Percentiles rank a stretch among this genome's conserved stretches.
These are phyloP conservation scores for Dictyophora rubrovolvata DNA, from an alignment of 768 basidiomycete genomes.

Conservation along the genomic window DNA sequence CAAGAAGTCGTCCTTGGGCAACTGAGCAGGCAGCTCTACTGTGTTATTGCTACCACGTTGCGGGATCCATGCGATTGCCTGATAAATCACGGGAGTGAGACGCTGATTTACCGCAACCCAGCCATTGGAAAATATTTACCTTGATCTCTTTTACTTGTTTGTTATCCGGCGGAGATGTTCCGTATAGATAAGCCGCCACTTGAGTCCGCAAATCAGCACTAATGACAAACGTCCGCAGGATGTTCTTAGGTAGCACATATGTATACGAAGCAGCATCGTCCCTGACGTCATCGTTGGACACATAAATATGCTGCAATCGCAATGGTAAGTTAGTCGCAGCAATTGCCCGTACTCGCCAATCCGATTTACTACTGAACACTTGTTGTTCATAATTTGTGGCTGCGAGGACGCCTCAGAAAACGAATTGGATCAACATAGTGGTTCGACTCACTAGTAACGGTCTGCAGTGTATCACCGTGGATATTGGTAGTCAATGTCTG, in stretches of 20 bases:
- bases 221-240: slow-evolving; percentile 86
- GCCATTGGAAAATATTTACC: slow-evolving; percentile 22
- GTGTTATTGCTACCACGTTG: slow-evolving; percentile 93
- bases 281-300: slow-evolving; percentile 98
- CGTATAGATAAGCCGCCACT: slow-evolving; percentile 90
- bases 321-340: slow-evolving; percentile 93
- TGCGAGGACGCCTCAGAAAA: slow-evolving; percentile 18
- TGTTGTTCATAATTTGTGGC: slow-evolving; percentile 97
- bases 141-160: slow-evolving; percentile 99
- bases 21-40: slow-evolving; percentile 79
- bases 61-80: slow-evolving; percentile 93
- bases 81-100: slow-evolving; percentile 1
- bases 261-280: slow-evolving; percentile 94
- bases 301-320: slow-evolving; percentile 96
- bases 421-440: neutral
- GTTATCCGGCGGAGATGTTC: slow-evolving; percentile 88
- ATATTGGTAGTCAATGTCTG: slow-evolving; percentile 96
- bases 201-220: slow-evolving; percentile 93
- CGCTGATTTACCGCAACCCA: neutral
- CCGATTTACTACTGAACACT: slow-evolving; percentile 98
- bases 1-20: slow-evolving; percentile 92
- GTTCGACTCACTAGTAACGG: slow-evolving; percentile 66
- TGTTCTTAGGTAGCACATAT: slow-evolving; percentile 95
- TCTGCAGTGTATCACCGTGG: slow-evolving; percentile 93
- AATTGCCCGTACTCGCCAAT: slow-evolving; percentile 98